Percentiles rank a stretch among this genome's conserved stretches.
phyloP scores from a whole-genome alignment of 2,329 filamentous ascomycete species.

The Beauveria caledonica region DNA sequence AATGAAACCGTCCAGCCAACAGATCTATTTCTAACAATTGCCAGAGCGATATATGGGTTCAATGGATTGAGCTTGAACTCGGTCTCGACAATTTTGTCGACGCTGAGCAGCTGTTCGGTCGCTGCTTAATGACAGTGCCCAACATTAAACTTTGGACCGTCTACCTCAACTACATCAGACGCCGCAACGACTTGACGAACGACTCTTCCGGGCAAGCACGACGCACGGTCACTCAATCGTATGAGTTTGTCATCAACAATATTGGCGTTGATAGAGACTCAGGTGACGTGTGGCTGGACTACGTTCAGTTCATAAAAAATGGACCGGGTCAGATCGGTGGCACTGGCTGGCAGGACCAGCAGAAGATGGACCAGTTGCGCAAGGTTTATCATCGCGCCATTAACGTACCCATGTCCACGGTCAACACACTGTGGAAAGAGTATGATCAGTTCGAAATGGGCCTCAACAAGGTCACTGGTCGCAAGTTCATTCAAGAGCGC shows the following conservation, averaged over 20 bases:
- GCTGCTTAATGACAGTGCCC: conserved; percentile 68
- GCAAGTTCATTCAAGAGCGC: conserved; percentile 88
- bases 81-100: conserved; percentile 73
- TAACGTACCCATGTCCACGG: conserved; percentile 72
- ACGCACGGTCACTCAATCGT: conserved; percentile 72
- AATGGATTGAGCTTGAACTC: conserved; percentile 83
- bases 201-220: conserved; percentile 72
- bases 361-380: conserved; percentile 91
- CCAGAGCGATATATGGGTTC: conserved; percentile 86
- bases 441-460: conserved; percentile 95
- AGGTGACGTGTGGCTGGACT: conserved; percentile 86
- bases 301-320: conserved; percentile 85
- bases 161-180: conserved; percentile 91
- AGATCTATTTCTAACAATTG: conserved; percentile 25
- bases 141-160: conserved; percentile 85
- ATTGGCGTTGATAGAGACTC: conserved; percentile 89
- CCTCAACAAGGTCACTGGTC: conserved; percentile 85
- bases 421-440: conserved; percentile 89
- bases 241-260: conserved; percentile 84
- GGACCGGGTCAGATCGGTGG: conserved; percentile 82
- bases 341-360: conserved; percentile 87
- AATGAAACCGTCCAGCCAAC: not conserved
- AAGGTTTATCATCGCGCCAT: conserved; percentile 91
- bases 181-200: conserved; percentile 74
- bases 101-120: conserved; percentile 76